Percentiles rank a stretch among this genome's conserved stretches.
phyloP scores from a whole-genome alignment of 805 yeast genomes.

The Suhomyces sp. region DNA sequence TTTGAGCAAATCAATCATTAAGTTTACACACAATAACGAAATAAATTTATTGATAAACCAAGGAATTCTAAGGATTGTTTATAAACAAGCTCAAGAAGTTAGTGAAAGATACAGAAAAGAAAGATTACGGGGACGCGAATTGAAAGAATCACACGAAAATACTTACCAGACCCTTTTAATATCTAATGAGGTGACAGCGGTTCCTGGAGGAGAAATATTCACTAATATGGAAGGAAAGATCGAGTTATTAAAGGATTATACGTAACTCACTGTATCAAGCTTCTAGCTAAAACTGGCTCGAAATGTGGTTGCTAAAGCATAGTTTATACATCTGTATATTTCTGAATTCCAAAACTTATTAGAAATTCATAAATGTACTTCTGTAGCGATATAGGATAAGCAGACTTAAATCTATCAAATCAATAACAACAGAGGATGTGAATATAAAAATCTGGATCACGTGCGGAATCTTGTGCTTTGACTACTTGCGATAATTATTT shows the following conservation, averaged over 20 bases:
- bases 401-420: too few relatives aligned
- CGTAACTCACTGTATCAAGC: too few relatives aligned
- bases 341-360: too few relatives aligned
- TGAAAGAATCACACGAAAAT: background rate
- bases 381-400: too few relatives aligned
- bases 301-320: too few relatives aligned
- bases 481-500: too few relatives aligned
- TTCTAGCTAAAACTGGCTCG: too few relatives aligned
- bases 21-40: conserved; percentile 64
- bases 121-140: conserved; percentile 6
- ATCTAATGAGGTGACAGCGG: background rate
- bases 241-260: conserved; percentile 9
- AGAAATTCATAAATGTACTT: too few relatives aligned
- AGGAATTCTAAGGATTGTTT: conserved; percentile 45
- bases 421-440: too few relatives aligned
- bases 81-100: conserved; percentile 8
- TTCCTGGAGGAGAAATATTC: background rate
- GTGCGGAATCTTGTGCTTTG: too few relatives aligned
- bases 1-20: conserved; percentile 56
- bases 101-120: conserved; percentile 8
- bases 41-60: conserved; percentile 51
- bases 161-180: background rate
- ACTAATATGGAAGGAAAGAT: conserved; percentile 1
- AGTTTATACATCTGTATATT: too few relatives aligned
- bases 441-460: too few relatives aligned